A percentile compares a stretch with the other conserved stretches of the same genome.
phyloP scores from a whole-genome alignment of 192 early-diverging fungal species.

The Spizellomyces sp. region DNA sequence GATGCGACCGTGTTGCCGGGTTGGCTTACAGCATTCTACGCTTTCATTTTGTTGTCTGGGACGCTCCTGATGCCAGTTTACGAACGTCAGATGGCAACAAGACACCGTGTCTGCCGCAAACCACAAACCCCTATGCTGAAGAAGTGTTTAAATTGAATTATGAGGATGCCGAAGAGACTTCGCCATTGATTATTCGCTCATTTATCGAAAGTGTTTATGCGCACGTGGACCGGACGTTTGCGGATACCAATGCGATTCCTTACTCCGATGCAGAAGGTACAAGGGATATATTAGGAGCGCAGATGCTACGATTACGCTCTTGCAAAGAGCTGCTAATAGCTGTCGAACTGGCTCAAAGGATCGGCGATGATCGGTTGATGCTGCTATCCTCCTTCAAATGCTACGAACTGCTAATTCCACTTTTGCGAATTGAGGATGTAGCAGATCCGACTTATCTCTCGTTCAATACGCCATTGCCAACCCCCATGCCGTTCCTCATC shows the following conservation, averaged over 20 bases:
- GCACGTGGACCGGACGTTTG: slow-evolving; percentile 30
- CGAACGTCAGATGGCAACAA: background rate
- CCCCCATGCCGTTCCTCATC: slow-evolving; percentile 20
- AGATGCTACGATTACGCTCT: slow-evolving; percentile 22
- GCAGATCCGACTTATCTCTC: slow-evolving; percentile 11
- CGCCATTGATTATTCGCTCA: slow-evolving; percentile 14
- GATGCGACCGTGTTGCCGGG: slow-evolving; percentile 38
- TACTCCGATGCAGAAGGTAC: slow-evolving; percentile 31
- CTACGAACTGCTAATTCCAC: slow-evolving; percentile 11
- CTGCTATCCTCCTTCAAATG: slow-evolving; percentile 29
- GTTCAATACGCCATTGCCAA: background rate
- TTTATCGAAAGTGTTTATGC: slow-evolving; percentile 37
- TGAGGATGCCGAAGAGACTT: slow-evolving; percentile 13
- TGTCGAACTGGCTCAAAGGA: slow-evolving; percentile 30
- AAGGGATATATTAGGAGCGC: slow-evolving; percentile 18
- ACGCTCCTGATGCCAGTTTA: slow-evolving; percentile 14
- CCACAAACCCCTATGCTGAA: background rate
- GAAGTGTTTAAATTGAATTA: slow-evolving; percentile 18
- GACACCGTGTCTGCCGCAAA: no score
- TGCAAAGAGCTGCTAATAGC: slow-evolving; percentile 34
- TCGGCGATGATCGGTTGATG: slow-evolving; percentile 25
- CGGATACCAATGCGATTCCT: slow-evolving; percentile 24
- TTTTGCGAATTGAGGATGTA: slow-evolving; percentile 16
- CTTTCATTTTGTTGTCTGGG: slow-evolving; percentile 30
- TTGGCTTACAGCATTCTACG: slow-evolving; percentile 14